Evolutionary conservation across 306 rosid genomes (phyloP).

Genomic region (Cicer chorassanicum): DNA sequence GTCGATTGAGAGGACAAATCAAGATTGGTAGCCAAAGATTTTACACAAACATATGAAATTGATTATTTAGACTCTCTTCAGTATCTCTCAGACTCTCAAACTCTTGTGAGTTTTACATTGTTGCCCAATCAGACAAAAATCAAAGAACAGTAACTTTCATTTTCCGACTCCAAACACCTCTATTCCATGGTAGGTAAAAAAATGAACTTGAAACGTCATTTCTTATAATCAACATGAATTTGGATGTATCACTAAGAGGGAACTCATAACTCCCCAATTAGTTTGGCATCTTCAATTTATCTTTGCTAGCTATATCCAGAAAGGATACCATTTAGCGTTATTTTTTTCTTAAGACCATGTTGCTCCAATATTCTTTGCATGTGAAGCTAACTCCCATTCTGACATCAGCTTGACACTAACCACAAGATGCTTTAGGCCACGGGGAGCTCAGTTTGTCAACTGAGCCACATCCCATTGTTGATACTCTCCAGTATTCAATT

Average conservation of each 20-base stretch:
- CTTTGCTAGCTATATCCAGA: not conserved
- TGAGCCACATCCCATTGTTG: conserved; percentile 2
- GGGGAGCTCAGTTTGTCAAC: conserved; percentile 20
- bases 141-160: not conserved
- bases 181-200: not conserved
- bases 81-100: no score
- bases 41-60: no score
- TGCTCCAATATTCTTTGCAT: not conserved
- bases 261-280: not conserved
- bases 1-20: no score
- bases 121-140: no score
- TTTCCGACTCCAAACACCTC: not conserved
- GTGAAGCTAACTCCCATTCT: not conserved
- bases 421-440: conserved; percentile 8
- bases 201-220: no score
- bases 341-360: not conserved
- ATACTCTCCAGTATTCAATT: conserved; percentile 4
- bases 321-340: not conserved
- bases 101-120: no score
- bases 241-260: no score
- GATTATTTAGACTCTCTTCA: no score
- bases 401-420: not conserved
- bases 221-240: no score
- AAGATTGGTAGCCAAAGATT: no score
- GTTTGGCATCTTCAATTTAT: not conserved